Percentiles rank a stretch among this genome's conserved stretches.
Conservation (phyloP, 306 rosid genomes). For the Mucuna pruriens region DNA sequence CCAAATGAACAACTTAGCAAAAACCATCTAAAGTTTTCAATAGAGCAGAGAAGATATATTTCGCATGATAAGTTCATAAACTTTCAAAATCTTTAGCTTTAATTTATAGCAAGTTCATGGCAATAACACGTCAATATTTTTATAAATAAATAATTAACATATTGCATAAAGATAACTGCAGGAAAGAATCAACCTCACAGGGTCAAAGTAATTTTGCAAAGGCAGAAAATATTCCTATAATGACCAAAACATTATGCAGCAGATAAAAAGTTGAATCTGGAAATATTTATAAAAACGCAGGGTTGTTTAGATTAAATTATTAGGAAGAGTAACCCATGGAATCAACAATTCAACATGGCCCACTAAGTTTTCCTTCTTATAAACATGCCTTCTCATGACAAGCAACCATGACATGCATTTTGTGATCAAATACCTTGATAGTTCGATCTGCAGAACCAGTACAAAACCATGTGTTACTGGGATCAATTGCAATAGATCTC, state of each 20-base stretch:
- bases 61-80: slow-evolving; percentile 12
- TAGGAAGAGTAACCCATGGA: slow-evolving; percentile 6
- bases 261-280: background rate
- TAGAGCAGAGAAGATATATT: slow-evolving; percentile 4
- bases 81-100: slow-evolving; percentile 9
- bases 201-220: slow-evolving; percentile 8
- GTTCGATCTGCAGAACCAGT: slow-evolving; percentile 99
- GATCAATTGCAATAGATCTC: slow-evolving; percentile 96
- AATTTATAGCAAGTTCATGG: slow-evolving; percentile 1
- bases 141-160: background rate
- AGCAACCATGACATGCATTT: slow-evolving; percentile 31
- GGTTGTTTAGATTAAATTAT: slow-evolving; percentile 10
- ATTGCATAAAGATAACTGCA: background rate
- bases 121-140: background rate
- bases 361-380: slow-evolving; percentile 8
- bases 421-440: slow-evolving; percentile 74
- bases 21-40: slow-evolving; percentile 26
- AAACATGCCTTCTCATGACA: background rate
- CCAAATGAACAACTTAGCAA: slow-evolving; percentile 44
- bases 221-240: background rate
- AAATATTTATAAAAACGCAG: background rate
- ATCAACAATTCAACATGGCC: slow-evolving; percentile 33
- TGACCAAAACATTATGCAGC: background rate
- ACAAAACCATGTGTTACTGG: slow-evolving; percentile 95
- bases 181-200: slow-evolving; percentile 9